These are phyloP conservation scores for Dentipellis sp. DNA, from an alignment of 768 basidiomycete species.

Conservation along the genomic window DNA sequence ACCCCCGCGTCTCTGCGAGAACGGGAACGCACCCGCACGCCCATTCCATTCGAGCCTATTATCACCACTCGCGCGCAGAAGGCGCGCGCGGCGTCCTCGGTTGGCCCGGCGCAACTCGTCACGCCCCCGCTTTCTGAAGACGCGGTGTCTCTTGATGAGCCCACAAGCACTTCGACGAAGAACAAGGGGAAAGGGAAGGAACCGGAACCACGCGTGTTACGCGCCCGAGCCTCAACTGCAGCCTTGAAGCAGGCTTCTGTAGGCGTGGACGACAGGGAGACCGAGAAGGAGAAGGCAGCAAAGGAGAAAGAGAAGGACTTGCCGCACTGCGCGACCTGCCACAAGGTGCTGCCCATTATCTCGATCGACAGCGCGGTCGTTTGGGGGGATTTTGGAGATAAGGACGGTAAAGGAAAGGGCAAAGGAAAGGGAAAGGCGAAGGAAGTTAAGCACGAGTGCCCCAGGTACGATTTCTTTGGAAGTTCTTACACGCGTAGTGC, in stretches of 20 bases:
- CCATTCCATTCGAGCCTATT: constrained; percentile 37
- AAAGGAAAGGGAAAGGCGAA: constrained; percentile 25
- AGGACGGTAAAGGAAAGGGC: constrained; percentile 41
- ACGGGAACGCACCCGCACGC: background rate
- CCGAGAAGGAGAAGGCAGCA: background rate
- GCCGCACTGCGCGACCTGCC: constrained; percentile 65
- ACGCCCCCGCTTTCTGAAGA: constrained; percentile 42
- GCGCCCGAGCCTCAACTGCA: background rate
- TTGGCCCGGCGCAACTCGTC: constrained; percentile 27
- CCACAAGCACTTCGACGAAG: constrained; percentile 13
- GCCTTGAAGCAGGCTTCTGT: background rate
- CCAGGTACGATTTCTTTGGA: constrained; percentile 38
- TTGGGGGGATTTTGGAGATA: constrained; percentile 52
- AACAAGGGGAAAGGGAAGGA: background rate
- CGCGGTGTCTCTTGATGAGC: constrained; percentile 25
- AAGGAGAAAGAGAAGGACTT: constrained; percentile 7
- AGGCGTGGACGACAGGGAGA: constrained; percentile 4
- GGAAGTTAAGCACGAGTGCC: constrained; percentile 49
- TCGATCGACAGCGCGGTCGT: constrained; percentile 67
- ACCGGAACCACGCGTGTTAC: background rate
- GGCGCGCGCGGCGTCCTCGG: constrained; percentile 22
- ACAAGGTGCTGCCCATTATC: constrained; percentile 65
- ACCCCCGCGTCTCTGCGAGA: background rate
- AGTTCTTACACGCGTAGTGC: constrained; percentile 3
- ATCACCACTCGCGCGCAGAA: constrained; percentile 52